Evolutionary conservation across 2,329 filamentous ascomycete species (phyloP).

Genomic region (Cadophora gregata): DNA sequence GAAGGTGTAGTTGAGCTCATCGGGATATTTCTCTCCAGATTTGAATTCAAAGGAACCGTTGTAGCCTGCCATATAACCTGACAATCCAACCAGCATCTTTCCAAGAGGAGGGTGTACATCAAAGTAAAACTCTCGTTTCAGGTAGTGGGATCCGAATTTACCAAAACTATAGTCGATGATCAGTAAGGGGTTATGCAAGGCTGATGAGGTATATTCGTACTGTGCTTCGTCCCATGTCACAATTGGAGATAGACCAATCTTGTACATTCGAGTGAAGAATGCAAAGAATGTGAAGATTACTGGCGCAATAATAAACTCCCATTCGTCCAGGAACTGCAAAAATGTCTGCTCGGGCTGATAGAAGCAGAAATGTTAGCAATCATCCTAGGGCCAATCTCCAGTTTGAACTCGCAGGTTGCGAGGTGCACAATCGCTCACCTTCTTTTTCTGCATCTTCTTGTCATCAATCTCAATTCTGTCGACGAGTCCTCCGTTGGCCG

Average conservation of each 20-base stretch:
- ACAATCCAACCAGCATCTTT: slow-evolving; percentile 97
- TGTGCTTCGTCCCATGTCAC: slow-evolving; percentile 81
- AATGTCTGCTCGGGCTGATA: slow-evolving; percentile 58
- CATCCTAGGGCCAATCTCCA: background rate
- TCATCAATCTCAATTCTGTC: slow-evolving; percentile 55
- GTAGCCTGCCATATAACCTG: slow-evolving; percentile 94
- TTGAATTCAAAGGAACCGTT: slow-evolving; percentile 99
- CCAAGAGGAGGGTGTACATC: slow-evolving; percentile 93
- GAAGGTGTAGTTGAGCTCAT: slow-evolving; percentile 94
- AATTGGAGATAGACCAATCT: slow-evolving; percentile 74
- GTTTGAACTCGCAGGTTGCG: background rate
- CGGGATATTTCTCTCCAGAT: slow-evolving; percentile 93
- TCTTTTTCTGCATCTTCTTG: slow-evolving; percentile 63
- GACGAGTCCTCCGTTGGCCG: slow-evolving; percentile 47
- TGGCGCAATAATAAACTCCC: slow-evolving; percentile 67
- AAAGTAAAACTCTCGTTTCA: slow-evolving; percentile 99
- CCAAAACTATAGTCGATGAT: slow-evolving; percentile 67
- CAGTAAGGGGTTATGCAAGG: slow-evolving; percentile 41
- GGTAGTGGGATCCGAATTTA: slow-evolving; percentile 98
- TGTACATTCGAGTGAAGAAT: slow-evolving; percentile 71
- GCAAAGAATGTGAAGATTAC: slow-evolving; percentile 66
- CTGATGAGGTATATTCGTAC: slow-evolving; percentile 54
- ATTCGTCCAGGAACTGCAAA: slow-evolving; percentile 66
- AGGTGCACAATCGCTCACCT: slow-evolving; percentile 50
- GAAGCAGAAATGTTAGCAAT: slow-evolving; percentile 37